Conservation (phyloP, 768 basidiomycete species). For the Amanita phalloides region DNA sequence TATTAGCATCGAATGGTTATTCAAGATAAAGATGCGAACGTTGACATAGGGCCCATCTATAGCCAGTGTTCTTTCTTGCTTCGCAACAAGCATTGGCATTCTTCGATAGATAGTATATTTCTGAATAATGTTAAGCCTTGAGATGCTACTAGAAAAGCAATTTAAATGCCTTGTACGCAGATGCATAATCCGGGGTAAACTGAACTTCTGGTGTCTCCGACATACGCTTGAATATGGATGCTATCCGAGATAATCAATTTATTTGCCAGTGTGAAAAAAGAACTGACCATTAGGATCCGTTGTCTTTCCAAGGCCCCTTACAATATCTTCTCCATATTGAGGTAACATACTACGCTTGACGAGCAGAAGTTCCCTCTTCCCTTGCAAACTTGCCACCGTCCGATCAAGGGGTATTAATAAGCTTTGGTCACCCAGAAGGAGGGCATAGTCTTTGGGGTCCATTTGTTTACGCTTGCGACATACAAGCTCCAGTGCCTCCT, state of each 20-base stretch:
- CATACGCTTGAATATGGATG: constrained; percentile 88
- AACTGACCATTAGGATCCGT: constrained; percentile 88
- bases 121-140: constrained; percentile 23
- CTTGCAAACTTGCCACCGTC: constrained; percentile 92
- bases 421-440: constrained; percentile 57
- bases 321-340: constrained; percentile 57
- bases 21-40: constrained; percentile 27
- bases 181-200: constrained; percentile 62
- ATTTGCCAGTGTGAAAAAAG: neutral
- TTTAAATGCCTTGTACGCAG: constrained; percentile 70
- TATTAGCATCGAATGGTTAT: constrained; percentile 5
- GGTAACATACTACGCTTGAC: constrained; percentile 72
- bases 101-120: constrained; percentile 91
- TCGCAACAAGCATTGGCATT: constrained; percentile 85
- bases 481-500: constrained; percentile 84
- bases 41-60: constrained; percentile 94
- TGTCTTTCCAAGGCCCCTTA: constrained; percentile 54
- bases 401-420: constrained; percentile 86
- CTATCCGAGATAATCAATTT: constrained; percentile 24
- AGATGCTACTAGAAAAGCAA: neutral
- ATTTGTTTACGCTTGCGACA: constrained; percentile 59
- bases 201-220: constrained; percentile 61
- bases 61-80: constrained; percentile 84
- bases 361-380: constrained; percentile 72
- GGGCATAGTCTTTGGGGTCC: constrained; percentile 73